A percentile compares a stretch with the other conserved stretches of the same genome.
These are phyloP conservation scores for Magnaporthiopsis rhizophila DNA, from an alignment of 2,329 filamentous ascomycete genomes.

Conservation along the genomic window DNA sequence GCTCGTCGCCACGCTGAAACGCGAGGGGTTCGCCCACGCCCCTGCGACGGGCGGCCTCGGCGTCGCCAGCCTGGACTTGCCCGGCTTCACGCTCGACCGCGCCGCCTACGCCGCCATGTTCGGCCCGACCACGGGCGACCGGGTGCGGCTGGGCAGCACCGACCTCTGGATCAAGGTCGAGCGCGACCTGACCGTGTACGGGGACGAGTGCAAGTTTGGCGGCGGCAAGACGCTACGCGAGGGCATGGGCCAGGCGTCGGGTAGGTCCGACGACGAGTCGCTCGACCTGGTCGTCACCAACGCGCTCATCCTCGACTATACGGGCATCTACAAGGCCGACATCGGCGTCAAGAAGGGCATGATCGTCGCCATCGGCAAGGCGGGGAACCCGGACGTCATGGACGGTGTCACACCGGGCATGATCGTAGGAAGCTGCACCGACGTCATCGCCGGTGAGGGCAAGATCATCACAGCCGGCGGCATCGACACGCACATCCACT, in stretches of 20 bases:
- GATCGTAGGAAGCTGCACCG: conserved; percentile 80
- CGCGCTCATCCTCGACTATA: conserved; percentile 83
- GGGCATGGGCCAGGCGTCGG: conserved; percentile 90
- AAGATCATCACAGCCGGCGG: conserved; percentile 88
- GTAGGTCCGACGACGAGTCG: conserved; percentile 60
- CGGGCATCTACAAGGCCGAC: conserved; percentile 91
- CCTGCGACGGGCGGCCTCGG: conserved; percentile 49
- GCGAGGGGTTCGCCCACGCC: conserved; percentile 70
- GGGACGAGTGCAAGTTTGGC: conserved; percentile 92
- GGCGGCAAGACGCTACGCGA: conserved; percentile 90
- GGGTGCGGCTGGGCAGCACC: conserved; percentile 73
- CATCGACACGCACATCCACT: conserved; percentile 85
- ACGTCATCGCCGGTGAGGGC: conserved; percentile 84
- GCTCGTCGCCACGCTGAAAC: conserved; percentile 59
- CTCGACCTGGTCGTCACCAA: conserved; percentile 86
- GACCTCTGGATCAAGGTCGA: conserved; percentile 89
- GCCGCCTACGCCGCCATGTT: conserved; percentile 82
- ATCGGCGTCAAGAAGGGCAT: conserved; percentile 85
- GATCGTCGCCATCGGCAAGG: conserved; percentile 89
- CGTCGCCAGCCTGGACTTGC: conserved; percentile 39
- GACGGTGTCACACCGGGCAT: conserved; percentile 71
- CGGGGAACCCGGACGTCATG: conserved; percentile 97
- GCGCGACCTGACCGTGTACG: conserved; percentile 74
- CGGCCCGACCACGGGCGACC: conserved; percentile 81
- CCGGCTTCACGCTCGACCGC: conserved; percentile 62